Evolutionary conservation across 2,329 filamentous ascomycete species (phyloP).

Genomic region (Sordariomycetes sp.): DNA sequence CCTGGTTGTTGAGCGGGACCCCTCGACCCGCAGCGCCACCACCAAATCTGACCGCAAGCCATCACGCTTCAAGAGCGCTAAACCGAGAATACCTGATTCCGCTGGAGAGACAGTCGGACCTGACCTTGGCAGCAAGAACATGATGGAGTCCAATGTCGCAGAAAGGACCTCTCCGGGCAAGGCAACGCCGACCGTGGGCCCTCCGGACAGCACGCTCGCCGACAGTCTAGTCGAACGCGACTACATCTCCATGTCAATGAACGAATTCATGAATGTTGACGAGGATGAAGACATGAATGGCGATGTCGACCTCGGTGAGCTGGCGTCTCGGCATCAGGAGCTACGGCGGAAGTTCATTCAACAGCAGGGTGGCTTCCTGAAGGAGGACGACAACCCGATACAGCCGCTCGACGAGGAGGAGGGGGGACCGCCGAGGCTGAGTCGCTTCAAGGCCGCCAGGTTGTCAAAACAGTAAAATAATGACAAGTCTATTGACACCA

Average conservation of each 20-base stretch:
- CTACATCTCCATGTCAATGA: conserved; percentile 7
- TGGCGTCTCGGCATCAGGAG: conserved; percentile 74
- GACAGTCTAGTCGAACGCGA: conserved; percentile 49
- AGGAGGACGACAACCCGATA: conserved; percentile 58
- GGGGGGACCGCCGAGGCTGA: conserved; percentile 53
- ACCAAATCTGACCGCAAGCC: conserved; percentile 21
- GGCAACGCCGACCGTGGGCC: conserved; percentile 34
- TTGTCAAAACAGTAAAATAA: conserved; percentile 38
- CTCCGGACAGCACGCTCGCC: conserved; percentile 48
- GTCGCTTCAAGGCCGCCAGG: conserved; percentile 65
- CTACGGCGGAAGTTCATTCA: conserved; percentile 77
- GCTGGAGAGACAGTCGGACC: conserved; percentile 27
- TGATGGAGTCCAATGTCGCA: no score
- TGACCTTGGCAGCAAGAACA: conserved; percentile 30
- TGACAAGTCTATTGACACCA: no score
- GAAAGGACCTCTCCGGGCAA: no score
- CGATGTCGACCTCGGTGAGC: conserved; percentile 67
- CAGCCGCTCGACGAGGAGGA: conserved; percentile 60
- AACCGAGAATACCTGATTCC: conserved; percentile 8
- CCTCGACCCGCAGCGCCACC: conserved; percentile 9
- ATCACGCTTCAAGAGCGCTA: conserved; percentile 44
- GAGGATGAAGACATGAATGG: conserved; percentile 56
- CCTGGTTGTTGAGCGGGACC: conserved; percentile 37
- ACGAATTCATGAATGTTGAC: no score
- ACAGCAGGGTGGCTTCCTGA: conserved; percentile 71